These are phyloP conservation scores for Stachybotrys echinatus DNA, from an alignment of 2,329 filamentous ascomycete species.

Conservation along the genomic window DNA sequence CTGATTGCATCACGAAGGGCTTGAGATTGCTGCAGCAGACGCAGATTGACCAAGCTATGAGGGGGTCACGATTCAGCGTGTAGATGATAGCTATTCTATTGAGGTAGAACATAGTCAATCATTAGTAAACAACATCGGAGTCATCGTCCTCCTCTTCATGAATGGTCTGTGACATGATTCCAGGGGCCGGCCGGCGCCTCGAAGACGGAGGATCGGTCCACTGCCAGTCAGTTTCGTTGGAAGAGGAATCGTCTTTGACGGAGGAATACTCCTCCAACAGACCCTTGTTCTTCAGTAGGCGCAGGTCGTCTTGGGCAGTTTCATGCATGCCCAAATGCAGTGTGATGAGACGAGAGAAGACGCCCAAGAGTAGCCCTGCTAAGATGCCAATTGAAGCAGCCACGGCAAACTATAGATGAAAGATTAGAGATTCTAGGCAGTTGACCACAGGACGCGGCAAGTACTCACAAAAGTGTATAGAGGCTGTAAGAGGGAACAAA, in stretches of 20 bases:
- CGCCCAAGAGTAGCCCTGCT: constrained; percentile 54
- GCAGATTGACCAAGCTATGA: no score
- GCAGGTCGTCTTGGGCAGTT: constrained; percentile 8
- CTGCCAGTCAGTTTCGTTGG: constrained; percentile 32
- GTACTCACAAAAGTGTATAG: constrained; percentile 37
- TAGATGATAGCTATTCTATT: no score
- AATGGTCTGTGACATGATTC: constrained; percentile 61
- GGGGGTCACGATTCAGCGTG: no score
- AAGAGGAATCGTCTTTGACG: constrained; percentile 17
- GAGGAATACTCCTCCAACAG: constrained; percentile 8
- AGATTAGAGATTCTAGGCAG: not conserved
- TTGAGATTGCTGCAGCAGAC: not conserved
- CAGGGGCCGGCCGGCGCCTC: constrained; percentile 35
- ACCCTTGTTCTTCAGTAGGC: not conserved
- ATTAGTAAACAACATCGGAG: constrained; percentile 30
- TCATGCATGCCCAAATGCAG: constrained; percentile 41
- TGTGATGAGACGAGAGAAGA: constrained; percentile 50
- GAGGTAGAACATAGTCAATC: not conserved
- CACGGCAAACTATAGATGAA: constrained; percentile 45
- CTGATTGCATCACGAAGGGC: not conserved
- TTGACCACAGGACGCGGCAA: constrained; percentile 12
- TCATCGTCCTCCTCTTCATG: constrained; percentile 68
- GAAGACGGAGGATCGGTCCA: constrained; percentile 29
- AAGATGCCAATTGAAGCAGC: constrained; percentile 63
- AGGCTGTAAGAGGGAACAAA: constrained; percentile 19